Percentiles rank a stretch among this genome's conserved stretches.
Conservation (phyloP, 179 eudicot genomes). For the Gypsophila paniculata region DNA sequence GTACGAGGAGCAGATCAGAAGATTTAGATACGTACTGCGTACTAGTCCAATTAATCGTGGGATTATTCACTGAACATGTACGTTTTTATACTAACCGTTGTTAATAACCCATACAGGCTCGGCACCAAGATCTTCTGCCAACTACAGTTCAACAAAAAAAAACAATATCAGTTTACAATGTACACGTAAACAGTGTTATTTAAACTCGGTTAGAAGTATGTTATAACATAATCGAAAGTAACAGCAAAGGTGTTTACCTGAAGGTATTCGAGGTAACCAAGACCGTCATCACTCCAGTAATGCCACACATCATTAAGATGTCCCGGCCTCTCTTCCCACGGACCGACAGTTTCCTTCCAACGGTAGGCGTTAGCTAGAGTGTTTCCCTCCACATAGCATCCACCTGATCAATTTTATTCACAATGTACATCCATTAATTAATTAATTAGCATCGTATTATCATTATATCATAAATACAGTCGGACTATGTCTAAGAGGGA, state of each 20-base stretch:
- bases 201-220: too few relatives aligned
- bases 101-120: conserved; percentile 64
- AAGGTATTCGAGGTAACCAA: conserved; percentile 57
- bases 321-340: conserved; percentile 62
- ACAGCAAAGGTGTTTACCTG: conserved; percentile 29
- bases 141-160: conserved; percentile 23
- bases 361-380: conserved; percentile 39
- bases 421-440: neutral
- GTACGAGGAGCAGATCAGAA: neutral
- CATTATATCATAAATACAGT: neutral
- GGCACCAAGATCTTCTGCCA: conserved; percentile 62
- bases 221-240: too few relatives aligned
- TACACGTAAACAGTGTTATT: too few relatives aligned
- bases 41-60: neutral
- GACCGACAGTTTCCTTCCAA: conserved; percentile 55
- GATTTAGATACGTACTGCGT: too few relatives aligned
- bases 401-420: conserved; percentile 32
- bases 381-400: conserved; percentile 52
- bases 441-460: neutral
- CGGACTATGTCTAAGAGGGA: too few relatives aligned
- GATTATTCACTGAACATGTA: neutral
- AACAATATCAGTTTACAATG: neutral
- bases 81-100: conserved; percentile 31
- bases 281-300: conserved; percentile 63
- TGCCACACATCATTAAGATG: conserved; percentile 49